Percentiles rank a stretch among this genome's conserved stretches.
These are phyloP conservation scores for Aureobasidium sp. DNA, from an alignment of 2,329 filamentous ascomycete species.

Conservation along the genomic window DNA sequence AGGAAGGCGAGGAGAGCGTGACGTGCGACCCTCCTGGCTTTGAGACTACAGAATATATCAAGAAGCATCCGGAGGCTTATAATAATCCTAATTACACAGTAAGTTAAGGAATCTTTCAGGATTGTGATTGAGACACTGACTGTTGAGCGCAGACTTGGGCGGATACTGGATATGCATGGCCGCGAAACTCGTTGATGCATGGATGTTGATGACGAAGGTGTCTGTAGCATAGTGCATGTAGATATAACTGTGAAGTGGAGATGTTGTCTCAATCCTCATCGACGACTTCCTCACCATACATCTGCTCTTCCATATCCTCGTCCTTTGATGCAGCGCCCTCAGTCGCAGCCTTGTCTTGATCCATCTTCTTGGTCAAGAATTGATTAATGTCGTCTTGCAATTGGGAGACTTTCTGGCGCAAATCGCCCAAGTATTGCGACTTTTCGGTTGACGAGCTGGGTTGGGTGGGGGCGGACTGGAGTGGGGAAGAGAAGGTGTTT, in stretches of 20 bases:
- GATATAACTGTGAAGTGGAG: not conserved
- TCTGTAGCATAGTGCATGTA: not conserved
- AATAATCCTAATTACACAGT: constrained; percentile 44
- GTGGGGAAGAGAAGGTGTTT: constrained; percentile 18
- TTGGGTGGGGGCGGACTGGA: constrained; percentile 16
- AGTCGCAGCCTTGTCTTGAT: constrained; percentile 54
- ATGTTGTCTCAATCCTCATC: constrained; percentile 38
- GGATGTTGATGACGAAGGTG: constrained; percentile 21
- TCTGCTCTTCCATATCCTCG: constrained; percentile 49
- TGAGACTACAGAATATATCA: constrained; percentile 44
- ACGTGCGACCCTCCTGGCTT: constrained; percentile 49
- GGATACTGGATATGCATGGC: constrained; percentile 29
- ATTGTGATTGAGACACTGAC: not conserved
- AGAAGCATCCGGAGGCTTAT: constrained; percentile 38
- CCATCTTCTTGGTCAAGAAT: constrained; percentile 66
- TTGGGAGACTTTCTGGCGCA: constrained; percentile 48
- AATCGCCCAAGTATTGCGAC: constrained; percentile 48
- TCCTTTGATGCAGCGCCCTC: constrained; percentile 20
- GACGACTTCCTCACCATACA: constrained; percentile 75
- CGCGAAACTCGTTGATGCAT: constrained; percentile 36
- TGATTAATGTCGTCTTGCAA: constrained; percentile 62
- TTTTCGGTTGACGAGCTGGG: constrained; percentile 38
- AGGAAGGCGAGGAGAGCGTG: constrained; percentile 36
- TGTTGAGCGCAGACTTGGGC: constrained; percentile 11
- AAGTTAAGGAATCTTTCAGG: constrained; percentile 20